phyloP scores from a whole-genome alignment of 768 basidiomycete species.

The Melanogaster broomeanus region DNA sequence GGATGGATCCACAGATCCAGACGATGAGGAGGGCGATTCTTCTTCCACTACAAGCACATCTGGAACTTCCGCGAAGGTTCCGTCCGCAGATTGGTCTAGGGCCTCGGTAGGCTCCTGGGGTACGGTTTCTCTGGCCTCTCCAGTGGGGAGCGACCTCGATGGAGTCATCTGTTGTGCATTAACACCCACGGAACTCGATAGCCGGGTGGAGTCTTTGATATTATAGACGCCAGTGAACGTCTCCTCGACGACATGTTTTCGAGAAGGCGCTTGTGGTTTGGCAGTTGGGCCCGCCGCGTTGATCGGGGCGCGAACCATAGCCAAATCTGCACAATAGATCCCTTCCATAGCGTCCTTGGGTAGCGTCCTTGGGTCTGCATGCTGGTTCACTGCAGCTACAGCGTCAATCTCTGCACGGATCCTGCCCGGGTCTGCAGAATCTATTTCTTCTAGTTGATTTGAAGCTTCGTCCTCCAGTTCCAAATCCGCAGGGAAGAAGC shows the following conservation, averaged over 20 bases:
- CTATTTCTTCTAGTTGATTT: slow-evolving; percentile 58
- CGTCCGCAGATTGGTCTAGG: slow-evolving; percentile 2
- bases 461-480: slow-evolving; percentile 34
- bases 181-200: neutral
- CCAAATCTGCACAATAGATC: slow-evolving; percentile 66
- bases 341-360: slow-evolving; percentile 41
- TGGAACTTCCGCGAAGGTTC: neutral
- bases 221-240: slow-evolving; percentile 40
- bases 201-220: neutral
- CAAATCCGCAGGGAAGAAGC: slow-evolving; percentile 19
- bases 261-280: neutral
- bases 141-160: neutral
- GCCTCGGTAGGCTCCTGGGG: slow-evolving; percentile 9
- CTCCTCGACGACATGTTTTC: slow-evolving; percentile 33
- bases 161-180: neutral
- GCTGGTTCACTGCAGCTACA: slow-evolving; percentile 5
- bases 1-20: neutral
- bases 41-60: slow-evolving; percentile 1
- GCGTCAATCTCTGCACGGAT: slow-evolving; percentile 45
- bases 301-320: slow-evolving; percentile 42
- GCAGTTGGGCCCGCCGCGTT: slow-evolving; percentile 24
- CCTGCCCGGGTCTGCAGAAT: slow-evolving; percentile 62
- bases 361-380: too few species aligned
- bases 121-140: neutral
- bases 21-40: neutral